Conservation (phyloP, 1,139 yeast genomes). For the Scheffersomyces segobiensis region DNA sequence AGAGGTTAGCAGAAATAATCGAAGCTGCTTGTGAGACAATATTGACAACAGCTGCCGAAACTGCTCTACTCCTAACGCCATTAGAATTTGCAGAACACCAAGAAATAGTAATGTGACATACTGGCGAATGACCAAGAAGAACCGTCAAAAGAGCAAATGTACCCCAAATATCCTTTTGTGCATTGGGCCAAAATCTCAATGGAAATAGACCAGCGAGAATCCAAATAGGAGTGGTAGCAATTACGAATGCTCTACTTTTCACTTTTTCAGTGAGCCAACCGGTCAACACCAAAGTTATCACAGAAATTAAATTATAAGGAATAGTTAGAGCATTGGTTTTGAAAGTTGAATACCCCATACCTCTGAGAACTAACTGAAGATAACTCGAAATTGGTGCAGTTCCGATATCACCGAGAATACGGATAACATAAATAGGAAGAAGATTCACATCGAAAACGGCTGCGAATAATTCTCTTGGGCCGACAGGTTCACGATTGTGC, state of each 20-base stretch:
- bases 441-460: conserved; percentile 25
- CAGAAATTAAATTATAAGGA: conserved; percentile 15
- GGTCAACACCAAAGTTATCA: conserved; percentile 14
- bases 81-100: conserved; percentile 19
- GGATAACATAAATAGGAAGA: conserved; percentile 20
- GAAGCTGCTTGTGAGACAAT: conserved; percentile 16
- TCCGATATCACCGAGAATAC: conserved; percentile 17
- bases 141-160: conserved; percentile 18
- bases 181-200: conserved; percentile 17
- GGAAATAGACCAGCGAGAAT: conserved; percentile 11
- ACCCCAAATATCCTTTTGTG: conserved; percentile 19
- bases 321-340: conserved; percentile 20
- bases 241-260: conserved; percentile 12
- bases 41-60: conserved; percentile 19
- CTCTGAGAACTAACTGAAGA: conserved; percentile 14
- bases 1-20: conserved; percentile 14
- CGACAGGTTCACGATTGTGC: conserved; percentile 32
- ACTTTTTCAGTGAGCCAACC: conserved; percentile 12
- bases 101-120: conserved; percentile 14
- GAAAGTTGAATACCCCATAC: conserved; percentile 20
- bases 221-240: conserved; percentile 14
- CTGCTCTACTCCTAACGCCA: conserved; percentile 16
- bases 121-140: conserved; percentile 13
- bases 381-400: conserved; percentile 14
- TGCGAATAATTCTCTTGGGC: conserved; percentile 18